Base-by-base conservation (phyloP, 176 grass and related monocot species). In the Zea mays region DNA sequence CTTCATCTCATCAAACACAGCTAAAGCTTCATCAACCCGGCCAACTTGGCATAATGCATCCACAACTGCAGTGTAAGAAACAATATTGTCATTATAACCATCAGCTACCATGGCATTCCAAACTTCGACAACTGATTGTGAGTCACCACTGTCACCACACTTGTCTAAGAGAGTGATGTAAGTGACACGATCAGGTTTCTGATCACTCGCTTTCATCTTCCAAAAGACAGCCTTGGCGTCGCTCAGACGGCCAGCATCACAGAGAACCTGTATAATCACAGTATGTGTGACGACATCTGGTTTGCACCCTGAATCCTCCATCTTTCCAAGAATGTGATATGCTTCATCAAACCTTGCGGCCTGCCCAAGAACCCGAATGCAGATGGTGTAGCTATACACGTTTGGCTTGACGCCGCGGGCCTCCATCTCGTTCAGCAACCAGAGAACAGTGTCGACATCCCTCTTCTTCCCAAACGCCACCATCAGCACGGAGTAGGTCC, bases 381-480 rank as follows among this genome's bases (percentile, higher is more conserved):
- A 98, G 64, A 98, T 98, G 78, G 91, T 98, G 74, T 92, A 98
- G 46, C 91, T 98, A 43, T 94, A 98, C 51, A 94, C 95, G 62
- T 98, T 98, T 5, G 91, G 95, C 70, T 72, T 94, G 78, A 94
- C 76, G 0, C 89, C 91, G 2, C 82, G 82, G 55, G 72, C 76
- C 79, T 92, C 85, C 95, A 98, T 94, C 71, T 98, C 89, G 2
- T 21, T 62, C 70, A 98, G 36, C 74, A 98, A 70, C 60, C 80
- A 78, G 64, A 98, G 43, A 17, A 90, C 95, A 15, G 81, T 86
- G 55, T 90, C 62, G 0, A 73, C 82, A 41, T 92, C 89, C 60
- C 82, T 97, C 82, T 75, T 87, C 81, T 94, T 98, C 65, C 91
- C 95, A 5, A 94, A 80, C 2, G 89, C 82, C 55, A 91, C 74